Percentiles rank a stretch among this genome's conserved stretches.
Evolutionary conservation across 2,329 filamentous ascomycete genomes (phyloP).

Genomic region (Madurella mycetomatis): DNA sequence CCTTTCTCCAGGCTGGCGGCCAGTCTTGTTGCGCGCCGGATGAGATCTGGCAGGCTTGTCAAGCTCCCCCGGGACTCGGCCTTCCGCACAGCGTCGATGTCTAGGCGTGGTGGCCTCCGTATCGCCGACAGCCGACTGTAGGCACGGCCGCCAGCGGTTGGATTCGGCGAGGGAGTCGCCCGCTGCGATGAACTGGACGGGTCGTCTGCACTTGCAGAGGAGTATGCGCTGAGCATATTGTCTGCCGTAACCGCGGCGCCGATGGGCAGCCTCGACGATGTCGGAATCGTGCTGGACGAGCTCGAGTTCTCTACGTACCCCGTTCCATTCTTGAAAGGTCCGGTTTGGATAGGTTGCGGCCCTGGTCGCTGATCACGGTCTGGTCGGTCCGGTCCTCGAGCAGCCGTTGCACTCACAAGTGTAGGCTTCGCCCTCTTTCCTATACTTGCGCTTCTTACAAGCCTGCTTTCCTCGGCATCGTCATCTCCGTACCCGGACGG

Average conservation of each 20-base stretch:
- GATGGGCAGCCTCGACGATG: constrained; percentile 24
- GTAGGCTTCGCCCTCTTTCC: constrained; percentile 57
- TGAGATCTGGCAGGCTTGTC: constrained; percentile 88
- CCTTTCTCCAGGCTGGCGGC: constrained; percentile 86
- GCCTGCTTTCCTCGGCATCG: constrained; percentile 49
- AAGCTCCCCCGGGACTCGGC: constrained; percentile 83
- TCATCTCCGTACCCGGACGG: constrained; percentile 41
- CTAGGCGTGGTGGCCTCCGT: constrained; percentile 65
- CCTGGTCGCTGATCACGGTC: constrained; percentile 32
- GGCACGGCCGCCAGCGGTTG: constrained; percentile 27
- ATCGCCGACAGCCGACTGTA: constrained; percentile 52
- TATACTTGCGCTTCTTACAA: constrained; percentile 59
- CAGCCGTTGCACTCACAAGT: constrained; percentile 43
- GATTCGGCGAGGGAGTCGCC: constrained; percentile 23
- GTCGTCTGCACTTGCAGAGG: constrained; percentile 44
- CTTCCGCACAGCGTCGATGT: constrained; percentile 76
- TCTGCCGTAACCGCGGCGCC: constrained; percentile 37
- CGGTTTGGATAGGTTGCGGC: constrained; percentile 35
- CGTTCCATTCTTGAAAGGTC: constrained; percentile 41
- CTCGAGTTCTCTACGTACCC: constrained; percentile 44
- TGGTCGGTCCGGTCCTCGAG: constrained; percentile 26
- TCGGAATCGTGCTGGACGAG: constrained; percentile 42
- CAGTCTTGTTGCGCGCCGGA: constrained; percentile 78
- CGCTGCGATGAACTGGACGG: constrained; percentile 30
- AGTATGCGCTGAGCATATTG: constrained; percentile 47